Conservation (phyloP, 2,329 filamentous ascomycete species). For the Pestalotiopsis sp. region DNA sequence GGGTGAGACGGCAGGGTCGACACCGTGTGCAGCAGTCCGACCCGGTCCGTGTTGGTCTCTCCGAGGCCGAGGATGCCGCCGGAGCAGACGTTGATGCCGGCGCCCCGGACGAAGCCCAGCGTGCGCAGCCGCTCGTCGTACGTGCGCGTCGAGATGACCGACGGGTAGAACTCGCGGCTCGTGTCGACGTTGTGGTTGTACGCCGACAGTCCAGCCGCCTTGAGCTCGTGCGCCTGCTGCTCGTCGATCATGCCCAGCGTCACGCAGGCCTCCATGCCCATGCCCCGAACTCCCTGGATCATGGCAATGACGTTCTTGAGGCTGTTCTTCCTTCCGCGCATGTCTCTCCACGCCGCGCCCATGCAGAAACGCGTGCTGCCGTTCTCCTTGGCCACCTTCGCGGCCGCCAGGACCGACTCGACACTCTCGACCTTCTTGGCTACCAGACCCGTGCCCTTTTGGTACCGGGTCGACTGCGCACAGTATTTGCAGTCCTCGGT, state of each 20-base stretch:
- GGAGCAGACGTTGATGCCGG: conserved; percentile 87
- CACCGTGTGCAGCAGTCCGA: conserved; percentile 83
- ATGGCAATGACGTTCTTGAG: conserved; percentile 85
- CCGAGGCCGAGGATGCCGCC: conserved; percentile 87
- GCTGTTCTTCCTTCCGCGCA: conserved; percentile 85
- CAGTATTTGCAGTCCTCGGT: conserved; percentile 94
- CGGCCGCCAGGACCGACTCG: conserved; percentile 78
- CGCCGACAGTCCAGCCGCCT: conserved; percentile 81
- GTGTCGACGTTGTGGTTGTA: conserved; percentile 97
- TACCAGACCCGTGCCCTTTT: conserved; percentile 75
- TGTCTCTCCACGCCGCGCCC: conserved; percentile 92
- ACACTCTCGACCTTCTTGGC: conserved; percentile 80
- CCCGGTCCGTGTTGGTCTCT: conserved; percentile 76
- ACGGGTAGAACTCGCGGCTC: conserved; percentile 84
- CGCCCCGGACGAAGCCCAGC: conserved; percentile 77
- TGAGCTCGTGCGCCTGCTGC: conserved; percentile 79
- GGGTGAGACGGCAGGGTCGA: conserved; percentile 80
- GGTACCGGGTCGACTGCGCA: conserved; percentile 82
- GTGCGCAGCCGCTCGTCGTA: conserved; percentile 88
- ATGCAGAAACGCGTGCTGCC: conserved; percentile 93
- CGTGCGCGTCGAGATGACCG: conserved; percentile 79
- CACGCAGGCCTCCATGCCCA: conserved; percentile 93
- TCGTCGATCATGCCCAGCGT: conserved; percentile 91
- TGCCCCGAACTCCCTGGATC: conserved; percentile 76
- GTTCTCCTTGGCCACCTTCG: conserved; percentile 76